Percentiles rank a stretch among this genome's conserved stretches.
Conservation (phyloP, 495 filamentous ascomycete genomes). For the Penicillium goetzii region DNA sequence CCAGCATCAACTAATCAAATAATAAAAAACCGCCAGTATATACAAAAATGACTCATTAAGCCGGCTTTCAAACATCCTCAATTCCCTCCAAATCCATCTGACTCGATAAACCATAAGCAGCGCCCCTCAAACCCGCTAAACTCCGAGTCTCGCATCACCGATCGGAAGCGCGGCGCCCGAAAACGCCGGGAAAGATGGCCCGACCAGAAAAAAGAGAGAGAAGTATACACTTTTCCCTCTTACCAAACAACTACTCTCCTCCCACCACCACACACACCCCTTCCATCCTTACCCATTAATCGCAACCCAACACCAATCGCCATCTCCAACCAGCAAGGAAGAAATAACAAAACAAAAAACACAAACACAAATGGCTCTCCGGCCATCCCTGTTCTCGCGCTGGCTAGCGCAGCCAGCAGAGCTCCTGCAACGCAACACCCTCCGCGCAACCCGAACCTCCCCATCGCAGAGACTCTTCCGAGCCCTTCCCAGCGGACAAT, state of each 20-base stretch:
- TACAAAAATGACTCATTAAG: not conserved
- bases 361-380: slow-evolving; percentile 19
- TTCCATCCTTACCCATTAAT: not conserved
- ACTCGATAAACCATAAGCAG: not conserved
- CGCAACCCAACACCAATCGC: not conserved
- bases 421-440: slow-evolving; percentile 19
- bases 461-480: not conserved
- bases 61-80: not conserved
- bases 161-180: slow-evolving; percentile 15
- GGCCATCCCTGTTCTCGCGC: slow-evolving; percentile 26
- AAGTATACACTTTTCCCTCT: slow-evolving; percentile 6
- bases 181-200: slow-evolving; percentile 11
- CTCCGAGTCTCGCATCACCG: not conserved
- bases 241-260: not conserved
- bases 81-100: not conserved
- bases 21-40: not conserved
- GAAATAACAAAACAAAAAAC: no score
- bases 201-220: slow-evolving; percentile 23
- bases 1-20: not conserved
- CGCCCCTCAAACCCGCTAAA: not conserved
- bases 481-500: not conserved
- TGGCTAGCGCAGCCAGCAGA: slow-evolving; percentile 29
- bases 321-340: not conserved
- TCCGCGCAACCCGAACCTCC: slow-evolving; percentile 5
- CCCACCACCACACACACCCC: not conserved